These are phyloP conservation scores for Chaetoceros tenuissimus DNA, from an alignment of 108 stramenopile genomes.

Conservation along the genomic window DNA sequence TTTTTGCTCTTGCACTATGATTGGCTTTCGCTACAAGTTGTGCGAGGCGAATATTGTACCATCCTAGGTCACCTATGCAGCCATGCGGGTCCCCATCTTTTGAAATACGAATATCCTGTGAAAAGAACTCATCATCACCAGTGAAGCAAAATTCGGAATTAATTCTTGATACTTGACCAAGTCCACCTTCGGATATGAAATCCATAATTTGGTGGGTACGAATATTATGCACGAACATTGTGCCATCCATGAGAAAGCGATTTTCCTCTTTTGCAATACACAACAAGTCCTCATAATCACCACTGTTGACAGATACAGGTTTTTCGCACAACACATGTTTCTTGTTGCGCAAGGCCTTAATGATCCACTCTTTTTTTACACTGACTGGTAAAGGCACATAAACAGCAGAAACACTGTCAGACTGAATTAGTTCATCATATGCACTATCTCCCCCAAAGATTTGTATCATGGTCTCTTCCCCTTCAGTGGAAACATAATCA, in stretches of 20 bases:
- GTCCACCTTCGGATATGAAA: conserved; percentile 23
- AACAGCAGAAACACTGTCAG: conserved; percentile 12
- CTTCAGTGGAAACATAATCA: conserved; percentile 5
- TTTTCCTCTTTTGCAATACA: conserved; percentile 28
- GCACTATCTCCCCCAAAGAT: conserved; percentile 14
- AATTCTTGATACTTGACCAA: conserved; percentile 37
- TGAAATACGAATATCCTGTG: conserved; percentile 39
- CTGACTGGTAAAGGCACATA: conserved; percentile 37
- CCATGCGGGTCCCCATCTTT: conserved; percentile 35
- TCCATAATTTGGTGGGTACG: conserved; percentile 36
- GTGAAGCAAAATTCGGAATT: conserved; percentile 36
- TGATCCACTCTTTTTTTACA: conserved; percentile 25
- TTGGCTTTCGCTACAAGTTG: conserved; percentile 33
- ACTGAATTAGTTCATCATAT: conserved; percentile 13
- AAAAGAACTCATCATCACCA: conserved; percentile 31
- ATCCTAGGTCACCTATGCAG: conserved; percentile 52
- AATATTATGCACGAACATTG: conserved; percentile 63
- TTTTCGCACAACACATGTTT: conserved; percentile 65
- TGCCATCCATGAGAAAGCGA: conserved; percentile 48
- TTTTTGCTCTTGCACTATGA: conserved; percentile 14
- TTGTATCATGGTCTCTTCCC: background rate
- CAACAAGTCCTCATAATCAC: conserved; percentile 36
- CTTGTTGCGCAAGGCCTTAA: conserved; percentile 25
- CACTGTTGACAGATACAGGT: conserved; percentile 39
- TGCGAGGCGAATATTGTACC: conserved; percentile 45